phyloP scores from a whole-genome alignment of 352 stramenopile genomes.

The Pythium aphanidermatum region DNA sequence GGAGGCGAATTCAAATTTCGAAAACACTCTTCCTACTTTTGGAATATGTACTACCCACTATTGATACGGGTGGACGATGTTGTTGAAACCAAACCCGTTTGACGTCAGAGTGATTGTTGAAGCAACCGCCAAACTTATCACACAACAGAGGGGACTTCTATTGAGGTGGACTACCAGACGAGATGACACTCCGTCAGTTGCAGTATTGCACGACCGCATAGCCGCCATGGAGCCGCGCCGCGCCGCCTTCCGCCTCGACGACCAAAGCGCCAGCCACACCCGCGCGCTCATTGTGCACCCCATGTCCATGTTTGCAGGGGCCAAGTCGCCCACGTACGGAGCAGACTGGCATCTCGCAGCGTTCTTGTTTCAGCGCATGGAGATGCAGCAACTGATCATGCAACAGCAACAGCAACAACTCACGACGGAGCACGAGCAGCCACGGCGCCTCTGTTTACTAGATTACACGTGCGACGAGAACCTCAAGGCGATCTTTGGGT shows the following conservation, averaged over 20 bases:
- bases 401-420: conserved; percentile 13
- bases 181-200: too few relatives aligned
- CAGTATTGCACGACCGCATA: too few relatives aligned
- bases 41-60: too few relatives aligned
- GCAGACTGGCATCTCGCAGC: conserved; percentile 31
- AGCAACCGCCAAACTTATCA: conserved; percentile 9
- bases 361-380: conserved; percentile 25
- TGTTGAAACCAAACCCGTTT: not conserved
- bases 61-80: not conserved
- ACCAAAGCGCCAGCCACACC: not conserved
- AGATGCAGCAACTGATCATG: conserved; percentile 29
- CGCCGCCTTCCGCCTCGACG: not conserved
- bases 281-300: conserved; percentile 66
- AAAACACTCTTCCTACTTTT: conserved; percentile 13
- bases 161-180: too few relatives aligned
- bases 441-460: conserved; percentile 26
- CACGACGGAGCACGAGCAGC: not conserved
- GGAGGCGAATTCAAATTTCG: conserved; percentile 29
- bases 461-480: conserved; percentile 78
- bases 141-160: conserved; percentile 2
- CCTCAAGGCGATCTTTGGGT: conserved; percentile 51
- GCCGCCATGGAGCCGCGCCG: too few relatives aligned
- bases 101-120: conserved; percentile 16
- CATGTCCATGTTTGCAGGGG: conserved; percentile 34
- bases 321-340: conserved; percentile 24